Base-by-base conservation (phyloP, 176 grass and related monocot species). In the Triticum dicoccoides region DNA sequence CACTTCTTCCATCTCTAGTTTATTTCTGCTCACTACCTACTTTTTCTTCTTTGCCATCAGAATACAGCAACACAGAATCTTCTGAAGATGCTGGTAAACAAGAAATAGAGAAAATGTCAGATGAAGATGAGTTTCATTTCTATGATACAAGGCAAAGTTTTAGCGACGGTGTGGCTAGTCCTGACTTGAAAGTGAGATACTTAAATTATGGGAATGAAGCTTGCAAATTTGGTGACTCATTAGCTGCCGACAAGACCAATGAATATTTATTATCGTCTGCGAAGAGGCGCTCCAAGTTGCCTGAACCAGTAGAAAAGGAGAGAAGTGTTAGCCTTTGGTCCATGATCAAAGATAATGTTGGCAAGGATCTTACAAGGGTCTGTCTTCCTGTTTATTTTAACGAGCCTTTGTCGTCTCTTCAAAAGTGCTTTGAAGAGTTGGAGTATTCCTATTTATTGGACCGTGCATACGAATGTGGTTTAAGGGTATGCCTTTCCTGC, bases 381-480 rank as follows among this genome's bases (percentile, higher is more conserved):
- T 97, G 95, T 51, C 92, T 97, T 85, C 95, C 95, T 68, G 95
- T 97, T 91, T 97, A 91, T 82, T 97, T 97, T 79, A 97, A 97
- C 68, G 95, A 97, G 33, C 95, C 95, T 37, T 20, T 94, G 15
- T 97, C 95, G 7, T 92, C 92, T 68, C 90, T 97, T 80, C 95
- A 97, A 49, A 97, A 97, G 87, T 97, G 95, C 84, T 97, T 91
- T 86, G 95, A 97, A 61, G 95, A 97, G 30, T 91, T 97, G 88
- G 95, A 97, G 81, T 94, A 94, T 84, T 97, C 95, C n/a, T 80
- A 86, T 91, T 87, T 97, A 42, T 77, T 97, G 84, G 95, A 97
- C 85, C 90, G 33, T 30, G 95, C 95, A 84, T 92, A 92, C 66
- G 84, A 94, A 81, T 81, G 83, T 62, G 89, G 80, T 81, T 81